phyloP scores from a whole-genome alignment of 1,284 basidiomycete genomes.

The Ustilago xerochloae region DNA sequence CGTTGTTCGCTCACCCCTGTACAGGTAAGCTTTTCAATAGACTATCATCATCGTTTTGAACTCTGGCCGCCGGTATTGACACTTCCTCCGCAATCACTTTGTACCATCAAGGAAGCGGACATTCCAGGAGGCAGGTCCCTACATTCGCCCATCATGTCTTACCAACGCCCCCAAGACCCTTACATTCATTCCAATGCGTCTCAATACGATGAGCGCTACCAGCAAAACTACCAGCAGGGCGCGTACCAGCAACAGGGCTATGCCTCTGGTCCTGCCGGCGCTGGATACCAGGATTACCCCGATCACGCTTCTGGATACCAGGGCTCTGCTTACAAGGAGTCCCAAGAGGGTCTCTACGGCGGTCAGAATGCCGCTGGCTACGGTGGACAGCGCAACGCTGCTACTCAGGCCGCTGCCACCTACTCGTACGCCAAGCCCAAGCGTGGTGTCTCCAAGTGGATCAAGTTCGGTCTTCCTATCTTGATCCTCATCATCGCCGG shows the following conservation, averaged over 20 bases:
- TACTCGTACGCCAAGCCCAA: conserved; percentile 64
- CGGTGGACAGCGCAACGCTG: conserved; percentile 28
- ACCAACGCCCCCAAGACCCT: conserved; percentile 57
- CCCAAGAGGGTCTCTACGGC: conserved; percentile 37
- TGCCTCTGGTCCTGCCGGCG: conserved; percentile 7
- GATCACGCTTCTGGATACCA: conserved; percentile 45
- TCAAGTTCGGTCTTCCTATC: conserved; percentile 58
- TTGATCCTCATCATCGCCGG: conserved; percentile 67
- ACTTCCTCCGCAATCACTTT: neutral
- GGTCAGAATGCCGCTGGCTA: conserved; percentile 26
- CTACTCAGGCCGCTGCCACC: conserved; percentile 46
- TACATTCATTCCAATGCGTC: conserved; percentile 65
- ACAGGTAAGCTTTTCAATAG: neutral
- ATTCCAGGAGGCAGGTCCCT: conserved; percentile 18
- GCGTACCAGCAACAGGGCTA: conserved; percentile 39
- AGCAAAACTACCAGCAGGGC: conserved; percentile 32
- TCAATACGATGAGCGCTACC: conserved; percentile 62
- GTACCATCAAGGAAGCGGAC: conserved; percentile 27
- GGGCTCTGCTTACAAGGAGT: conserved; percentile 43
- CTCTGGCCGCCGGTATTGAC: too few relatives aligned
- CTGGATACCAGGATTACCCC: conserved; percentile 50
- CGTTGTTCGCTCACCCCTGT: neutral
- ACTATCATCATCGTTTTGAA: neutral
- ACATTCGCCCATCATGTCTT: conserved; percentile 51
- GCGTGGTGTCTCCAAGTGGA: conserved; percentile 57